Evolutionary conservation across 2,329 filamentous ascomycete genomes (phyloP), one percentile per base, ranked within the genome.

Genomic region (Clarireedia hainanense): DNA sequence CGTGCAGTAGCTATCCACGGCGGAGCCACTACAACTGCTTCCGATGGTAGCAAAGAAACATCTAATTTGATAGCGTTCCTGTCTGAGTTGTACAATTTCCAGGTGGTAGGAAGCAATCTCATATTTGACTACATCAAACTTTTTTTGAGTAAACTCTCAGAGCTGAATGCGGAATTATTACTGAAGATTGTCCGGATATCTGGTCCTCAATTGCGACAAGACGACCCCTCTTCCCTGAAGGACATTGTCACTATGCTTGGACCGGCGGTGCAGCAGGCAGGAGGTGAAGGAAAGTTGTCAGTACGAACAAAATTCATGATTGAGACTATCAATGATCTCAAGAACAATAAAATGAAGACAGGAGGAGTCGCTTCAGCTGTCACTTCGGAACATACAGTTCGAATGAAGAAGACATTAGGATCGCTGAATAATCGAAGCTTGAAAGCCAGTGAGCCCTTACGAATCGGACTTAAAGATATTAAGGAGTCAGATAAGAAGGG

Each of bases 281-380:
- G 87, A 4, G 88, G 87, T 4, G 83, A 88, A 64, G 75, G 76
- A 12, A 86, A 84, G 20, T 75, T 96, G 27, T 92, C 91, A 1
- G 88, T 91, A 9, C 85, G 94, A 55, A 96, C 92, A 1, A 95
- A 88, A 63, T 96, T 96, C 72, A 97, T 97, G 91, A 88, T 99
- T 51, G 92, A 97, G 67, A 94, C 88, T 1, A 96, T 99, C 70
- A 90, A 88, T 57, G 89, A 96, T 65, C 77, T 99, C 30, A 96
- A 96, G 70, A 96, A 95, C 75, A 96, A 94, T 72, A 89, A 89
- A 58, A 79, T 91, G 67, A 96, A 92, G 71, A 84, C 85, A 14
- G 84, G 83, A 15, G 80, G 80, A 4, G 79, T 80, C 46, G 88
- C 87, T 42, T 88, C 88, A 1, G 81, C 80, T 3, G 76, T 95